A percentile compares a stretch with the other conserved stretches of the same genome.
phyloP scores from a whole-genome alignment of 345 rosid genomes.

The Boechera retrofracta region DNA sequence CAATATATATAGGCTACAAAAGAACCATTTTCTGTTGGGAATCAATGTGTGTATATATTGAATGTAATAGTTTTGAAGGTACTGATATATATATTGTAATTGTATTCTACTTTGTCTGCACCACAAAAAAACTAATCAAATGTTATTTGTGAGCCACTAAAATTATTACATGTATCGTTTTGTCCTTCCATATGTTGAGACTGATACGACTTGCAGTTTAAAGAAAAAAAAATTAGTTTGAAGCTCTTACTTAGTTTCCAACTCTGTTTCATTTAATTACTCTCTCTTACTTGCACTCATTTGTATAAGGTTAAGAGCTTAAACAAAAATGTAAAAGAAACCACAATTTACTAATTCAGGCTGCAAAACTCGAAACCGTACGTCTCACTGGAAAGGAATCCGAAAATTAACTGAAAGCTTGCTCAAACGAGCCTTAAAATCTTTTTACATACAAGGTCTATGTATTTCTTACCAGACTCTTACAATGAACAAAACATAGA shows the following conservation, averaged over 20 bases:
- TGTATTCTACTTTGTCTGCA: not conserved
- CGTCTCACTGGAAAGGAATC: not conserved
- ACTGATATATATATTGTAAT: not conserved
- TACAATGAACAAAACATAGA: not conserved
- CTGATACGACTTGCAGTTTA: not conserved
- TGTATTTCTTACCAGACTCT: not conserved
- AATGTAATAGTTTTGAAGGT: slow-evolving; percentile 1
- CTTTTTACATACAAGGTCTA: not conserved
- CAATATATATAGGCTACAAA: not conserved
- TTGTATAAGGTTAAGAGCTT: not conserved
- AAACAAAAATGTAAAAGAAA: not conserved
- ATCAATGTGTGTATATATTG: slow-evolving; percentile 25
- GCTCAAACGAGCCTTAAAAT: not conserved
- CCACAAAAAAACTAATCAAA: not conserved
- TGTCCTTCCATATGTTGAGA: not conserved
- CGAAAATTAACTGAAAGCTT: not conserved
- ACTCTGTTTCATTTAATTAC: not conserved
- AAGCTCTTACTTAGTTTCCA: not conserved
- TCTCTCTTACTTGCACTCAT: not conserved
- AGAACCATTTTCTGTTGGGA: slow-evolving; percentile 15
- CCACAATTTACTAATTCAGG: not conserved
- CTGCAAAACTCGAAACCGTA: not conserved
- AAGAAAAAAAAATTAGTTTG: not conserved
- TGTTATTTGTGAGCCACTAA: slow-evolving; percentile 5
- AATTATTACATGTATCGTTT: not conserved